Evolutionary conservation across 2,329 filamentous ascomycete species (phyloP), one percentile per base, ranked within the genome.

Genomic region (Apiospora hydei): DNA sequence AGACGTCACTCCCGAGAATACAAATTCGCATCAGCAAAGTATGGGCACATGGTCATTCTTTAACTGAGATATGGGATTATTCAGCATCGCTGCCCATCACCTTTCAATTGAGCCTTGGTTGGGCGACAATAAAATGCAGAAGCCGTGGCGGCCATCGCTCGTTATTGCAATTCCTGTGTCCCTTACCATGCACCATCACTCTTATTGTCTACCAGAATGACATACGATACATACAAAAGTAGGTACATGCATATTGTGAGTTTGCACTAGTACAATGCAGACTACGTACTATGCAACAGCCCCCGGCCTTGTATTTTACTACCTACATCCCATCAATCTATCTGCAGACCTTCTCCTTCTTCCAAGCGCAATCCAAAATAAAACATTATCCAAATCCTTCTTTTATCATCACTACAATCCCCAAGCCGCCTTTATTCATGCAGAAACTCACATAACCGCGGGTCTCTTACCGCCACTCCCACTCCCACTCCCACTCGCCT

Each of bases 271-370:
- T 38, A 64, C 57, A 64, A 64, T 21, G 57, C 34, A 10, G 24
- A 18, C 57, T 64, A 41, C 34, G 34, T 41, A 41, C 53, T 49
- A 61, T 21, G 30, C 34, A 64, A 16, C 57, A 64, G 34, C 34
- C 14, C 14, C 18, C 13, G 21, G 18, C 34, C 18, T 64, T n/a
- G 57, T 64, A 64, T 64, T 64, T 64, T 61, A 61, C 53, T 38
- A 61, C 57, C 57, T 41, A 64, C 34, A 41, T 64, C 57, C 18
- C 57, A 41, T 64, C 57, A 64, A 64, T 64, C 18, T 64, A 64
- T 64, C 57, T 64, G 57, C 57, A 64, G 34, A 41, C 18, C 34
- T 6, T 5, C 30, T 38, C 5, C 34, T 38, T 8, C 34, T 38
- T n/a, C 41, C 57, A 64, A 38, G 21, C 18, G 41, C 57, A 24